Conservation (phyloP, 345 rosid genomes). For the Kernera saxatilis region DNA sequence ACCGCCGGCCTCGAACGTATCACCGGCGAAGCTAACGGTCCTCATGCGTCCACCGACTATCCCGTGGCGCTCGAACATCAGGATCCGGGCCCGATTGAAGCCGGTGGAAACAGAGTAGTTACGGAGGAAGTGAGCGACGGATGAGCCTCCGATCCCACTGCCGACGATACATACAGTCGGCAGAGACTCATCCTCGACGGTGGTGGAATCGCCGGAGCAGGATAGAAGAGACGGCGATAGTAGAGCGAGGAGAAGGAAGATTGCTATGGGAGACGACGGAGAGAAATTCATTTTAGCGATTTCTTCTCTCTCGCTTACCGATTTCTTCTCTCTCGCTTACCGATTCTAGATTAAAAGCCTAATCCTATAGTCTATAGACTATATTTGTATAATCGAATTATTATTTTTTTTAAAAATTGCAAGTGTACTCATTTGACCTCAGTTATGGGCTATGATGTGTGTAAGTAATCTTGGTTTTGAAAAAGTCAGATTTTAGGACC, state of each 20-base stretch:
- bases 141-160: conserved; percentile 87
- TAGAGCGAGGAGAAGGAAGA: conserved; percentile 22
- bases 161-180: conserved; percentile 75
- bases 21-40: conserved; percentile 47
- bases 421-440: too few species aligned
- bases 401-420: neutral
- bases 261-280: neutral
- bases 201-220: conserved; percentile 4
- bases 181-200: neutral
- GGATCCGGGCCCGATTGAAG: conserved; percentile 28
- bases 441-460: too few species aligned
- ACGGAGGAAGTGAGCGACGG: conserved; percentile 84
- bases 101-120: conserved; percentile 35
- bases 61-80: conserved; percentile 57
- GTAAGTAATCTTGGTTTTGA: too few species aligned
- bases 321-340: neutral
- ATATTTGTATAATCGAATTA: neutral
- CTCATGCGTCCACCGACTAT: conserved; percentile 95
- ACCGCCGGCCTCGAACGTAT: conserved; percentile 85
- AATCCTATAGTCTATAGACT: neutral
- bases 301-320: neutral
- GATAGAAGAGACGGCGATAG: conserved; percentile 20
- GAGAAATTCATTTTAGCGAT: conserved; percentile 17
- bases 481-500: too few species aligned
- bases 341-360: neutral